Evolutionary conservation across 2,329 filamentous ascomycete genomes (phyloP), one percentile per base, ranked within the genome.

Genomic region (Paecilomyces niveus): DNA sequence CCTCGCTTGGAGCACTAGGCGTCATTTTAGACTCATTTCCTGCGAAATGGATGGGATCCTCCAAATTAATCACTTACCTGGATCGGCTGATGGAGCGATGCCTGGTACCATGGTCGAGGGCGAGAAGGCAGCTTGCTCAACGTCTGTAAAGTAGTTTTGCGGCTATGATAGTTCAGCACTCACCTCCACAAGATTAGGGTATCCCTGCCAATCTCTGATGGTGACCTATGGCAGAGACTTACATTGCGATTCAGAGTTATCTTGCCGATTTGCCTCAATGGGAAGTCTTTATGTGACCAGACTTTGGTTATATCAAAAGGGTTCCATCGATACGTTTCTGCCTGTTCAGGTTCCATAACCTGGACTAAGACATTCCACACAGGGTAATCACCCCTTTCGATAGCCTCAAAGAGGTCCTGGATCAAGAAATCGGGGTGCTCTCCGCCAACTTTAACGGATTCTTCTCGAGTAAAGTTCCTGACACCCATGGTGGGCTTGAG

Each of bases 121-220:
- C 0, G 83, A 85, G 66, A 89, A 89, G 0, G 84, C 83, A 0
- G 83, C 81, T 72, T 89, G 85, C 70, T 89, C 86, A 53, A 88
- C 82, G 64, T 89, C 85, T 49, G 80, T 75, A 63, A 87, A 87
- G 72, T 86, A 88, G 69, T 89, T 87, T 53, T 77, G 69, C 1
- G 79, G 67, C 69, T 71, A 9, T n/a, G 15, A 32, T 5, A 3
- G n/a, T 29, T 58, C 3, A 53, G 11, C 10, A 45, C 15, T 26
- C 50, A 55, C 5, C 2, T 63, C 26, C 7, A 29, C 50, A 63
- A 54, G 52, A 60, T 21, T 56, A 26, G 33, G 26, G 6, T 10
- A 26, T 26, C 24, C 24, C 24, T 26, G 24, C 24, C 24, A 26
- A 29, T 29, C 26, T 29, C 26, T 29, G 26, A 29, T 29, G 26